phyloP scores from a whole-genome alignment of 2,329 filamentous ascomycete genomes.

The Pezicula rhizophila region DNA sequence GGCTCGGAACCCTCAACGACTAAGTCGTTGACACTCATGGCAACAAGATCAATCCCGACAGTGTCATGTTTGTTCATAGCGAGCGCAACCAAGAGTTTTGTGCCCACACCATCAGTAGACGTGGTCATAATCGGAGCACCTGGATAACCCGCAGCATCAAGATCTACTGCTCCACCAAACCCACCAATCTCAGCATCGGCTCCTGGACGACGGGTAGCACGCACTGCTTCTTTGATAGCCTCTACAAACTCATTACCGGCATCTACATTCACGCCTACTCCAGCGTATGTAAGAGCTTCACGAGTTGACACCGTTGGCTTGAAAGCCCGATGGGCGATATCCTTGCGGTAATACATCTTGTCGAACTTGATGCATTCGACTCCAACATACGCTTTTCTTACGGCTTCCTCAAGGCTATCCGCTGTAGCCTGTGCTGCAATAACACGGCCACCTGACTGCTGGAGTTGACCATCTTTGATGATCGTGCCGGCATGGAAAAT shows the following conservation, averaged over 20 bases:
- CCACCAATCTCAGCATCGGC: constrained; percentile 92
- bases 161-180: constrained; percentile 83
- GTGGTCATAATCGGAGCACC: constrained; percentile 79
- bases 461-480: constrained; percentile 55
- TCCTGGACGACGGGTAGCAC: constrained; percentile 75
- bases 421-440: constrained; percentile 85
- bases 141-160: constrained; percentile 67
- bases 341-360: constrained; percentile 60
- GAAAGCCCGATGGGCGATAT: constrained; percentile 79
- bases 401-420: constrained; percentile 70
- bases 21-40: constrained; percentile 98
- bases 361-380: constrained; percentile 71
- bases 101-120: constrained; percentile 93
- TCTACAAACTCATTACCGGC: constrained; percentile 89
- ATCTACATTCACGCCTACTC: constrained; percentile 90
- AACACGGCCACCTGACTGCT: constrained; percentile 81
- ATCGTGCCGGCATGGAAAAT: constrained; percentile 93
- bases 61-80: constrained; percentile 85
- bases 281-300: constrained; percentile 76
- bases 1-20: constrained; percentile 94
- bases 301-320: constrained; percentile 32
- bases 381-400: constrained; percentile 81
- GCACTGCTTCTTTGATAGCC: constrained; percentile 85
- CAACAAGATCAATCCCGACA: constrained; percentile 92
- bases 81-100: constrained; percentile 94